A percentile compares a stretch with the other conserved stretches of the same genome.
Conservation (phyloP, 2,329 filamentous ascomycete species). For the Penicillium psychrosexuale region DNA sequence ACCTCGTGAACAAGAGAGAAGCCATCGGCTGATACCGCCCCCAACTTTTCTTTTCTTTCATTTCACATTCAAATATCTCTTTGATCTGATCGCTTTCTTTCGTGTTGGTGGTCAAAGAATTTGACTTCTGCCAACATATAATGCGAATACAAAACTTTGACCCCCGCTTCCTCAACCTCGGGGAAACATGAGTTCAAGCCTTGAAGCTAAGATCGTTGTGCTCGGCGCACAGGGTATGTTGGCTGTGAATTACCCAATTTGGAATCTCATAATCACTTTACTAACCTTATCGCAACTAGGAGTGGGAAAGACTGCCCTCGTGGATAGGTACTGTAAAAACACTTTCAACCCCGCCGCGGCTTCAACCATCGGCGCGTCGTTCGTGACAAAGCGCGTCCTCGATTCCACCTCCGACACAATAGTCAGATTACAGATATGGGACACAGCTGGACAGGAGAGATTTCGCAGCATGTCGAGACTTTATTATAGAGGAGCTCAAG, state of each 20-base stretch:
- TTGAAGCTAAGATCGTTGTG: constrained; percentile 54
- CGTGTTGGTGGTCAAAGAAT: background rate
- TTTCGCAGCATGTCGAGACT: constrained; percentile 92
- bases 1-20: background rate
- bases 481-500: constrained; percentile 94
- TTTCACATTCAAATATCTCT: background rate
- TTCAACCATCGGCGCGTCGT: constrained; percentile 76
- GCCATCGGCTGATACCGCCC: background rate
- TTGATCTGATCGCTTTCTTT: background rate
- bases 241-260: background rate
- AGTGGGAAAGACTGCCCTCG: constrained; percentile 53
- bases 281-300: constrained; percentile 31
- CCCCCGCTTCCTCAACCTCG: constrained; percentile 29
- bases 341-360: constrained; percentile 44
- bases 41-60: background rate
- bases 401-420: constrained; percentile 82
- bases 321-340: constrained; percentile 50
- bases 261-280: background rate
- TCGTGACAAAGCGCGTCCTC: constrained; percentile 73
- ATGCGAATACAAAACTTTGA: constrained; percentile 30
- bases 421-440: constrained; percentile 93
- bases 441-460: constrained; percentile 91
- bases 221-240: constrained; percentile 49
- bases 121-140: constrained; percentile 17
- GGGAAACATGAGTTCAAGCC: constrained; percentile 45